A percentile compares a stretch with the other conserved stretches of the same genome.
Conservation (phyloP, 495 filamentous ascomycete species). For the Oidiodendron maius region DNA sequence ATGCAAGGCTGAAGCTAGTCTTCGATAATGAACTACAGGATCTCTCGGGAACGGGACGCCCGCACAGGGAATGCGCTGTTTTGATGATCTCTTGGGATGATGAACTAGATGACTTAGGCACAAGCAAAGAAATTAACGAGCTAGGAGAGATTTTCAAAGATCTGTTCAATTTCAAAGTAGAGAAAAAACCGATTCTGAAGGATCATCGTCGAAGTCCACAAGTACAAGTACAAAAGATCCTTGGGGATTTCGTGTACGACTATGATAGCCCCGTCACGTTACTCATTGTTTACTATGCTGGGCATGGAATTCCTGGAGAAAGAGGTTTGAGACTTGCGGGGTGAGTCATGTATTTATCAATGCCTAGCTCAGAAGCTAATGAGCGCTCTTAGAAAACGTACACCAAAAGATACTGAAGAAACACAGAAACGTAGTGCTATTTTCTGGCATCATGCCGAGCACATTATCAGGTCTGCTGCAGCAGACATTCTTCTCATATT, state of each 20-base stretch:
- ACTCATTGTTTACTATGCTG: conserved; percentile 21
- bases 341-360: background rate
- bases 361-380: background rate
- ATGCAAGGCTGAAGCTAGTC: no score
- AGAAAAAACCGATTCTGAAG: background rate
- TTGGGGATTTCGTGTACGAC: conserved; percentile 10
- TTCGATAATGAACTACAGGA: no score
- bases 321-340: background rate
- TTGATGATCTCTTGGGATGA: background rate
- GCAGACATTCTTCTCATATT: conserved; percentile 17
- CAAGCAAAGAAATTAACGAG: conserved; percentile 1
- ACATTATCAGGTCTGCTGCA: conserved; percentile 2
- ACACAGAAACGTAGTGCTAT: background rate
- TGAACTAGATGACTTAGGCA: background rate
- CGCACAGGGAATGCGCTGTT: background rate
- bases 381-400: background rate
- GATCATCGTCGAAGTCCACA: background rate
- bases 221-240: conserved; percentile 1
- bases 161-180: background rate
- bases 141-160: conserved; percentile 3
- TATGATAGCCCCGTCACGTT: conserved; percentile 10
- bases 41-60: background rate
- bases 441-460: conserved; percentile 10
- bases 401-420: background rate
- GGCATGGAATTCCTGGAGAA: conserved; percentile 12